phyloP scores from a whole-genome alignment of 345 rosid species.

The Lagerstroemia speciosa region DNA sequence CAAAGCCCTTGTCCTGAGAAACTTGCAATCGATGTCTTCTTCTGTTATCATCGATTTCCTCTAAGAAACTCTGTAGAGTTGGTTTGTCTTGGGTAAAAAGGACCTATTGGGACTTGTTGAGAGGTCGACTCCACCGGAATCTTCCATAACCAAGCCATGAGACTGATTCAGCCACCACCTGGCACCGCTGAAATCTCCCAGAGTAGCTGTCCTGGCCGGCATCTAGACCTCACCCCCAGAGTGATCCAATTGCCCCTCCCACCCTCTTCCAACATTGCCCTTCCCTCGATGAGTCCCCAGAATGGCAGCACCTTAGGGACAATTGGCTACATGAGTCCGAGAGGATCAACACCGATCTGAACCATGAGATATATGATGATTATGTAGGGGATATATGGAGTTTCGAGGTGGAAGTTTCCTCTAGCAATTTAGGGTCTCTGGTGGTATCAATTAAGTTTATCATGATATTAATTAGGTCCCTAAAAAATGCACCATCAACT shows the following conservation, averaged over 20 bases:
- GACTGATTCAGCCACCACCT: conserved; percentile 39
- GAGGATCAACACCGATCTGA: conserved; percentile 85
- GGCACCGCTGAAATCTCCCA: conserved; percentile 17
- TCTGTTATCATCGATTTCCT: not conserved
- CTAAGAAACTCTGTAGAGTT: not conserved
- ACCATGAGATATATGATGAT: conserved; percentile 65
- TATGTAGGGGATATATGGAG: conserved; percentile 92
- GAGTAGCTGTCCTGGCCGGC: conserved; percentile 29
- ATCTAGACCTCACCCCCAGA: conserved; percentile 52
- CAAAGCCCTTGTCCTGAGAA: not conserved
- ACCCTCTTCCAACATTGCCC: conserved; percentile 26
- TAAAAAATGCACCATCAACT: too few relatives aligned
- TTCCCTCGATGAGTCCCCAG: conserved; percentile 14
- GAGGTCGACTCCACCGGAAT: not conserved
- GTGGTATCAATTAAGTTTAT: too few relatives aligned
- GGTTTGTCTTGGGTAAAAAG: not conserved
- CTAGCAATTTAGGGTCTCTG: too few relatives aligned
- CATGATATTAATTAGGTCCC: too few relatives aligned
- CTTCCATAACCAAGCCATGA: conserved; percentile 32
- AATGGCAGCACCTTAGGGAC: conserved; percentile 38
- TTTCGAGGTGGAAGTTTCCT: conserved; percentile 82
- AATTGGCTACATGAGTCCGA: conserved; percentile 98
- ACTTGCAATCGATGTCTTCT: not conserved
- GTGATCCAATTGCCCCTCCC: conserved; percentile 74
- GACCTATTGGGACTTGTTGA: too few relatives aligned